phyloP scores from a whole-genome alignment of 2,329 filamentous ascomycete genomes.

The Pestalotiopsis sp. region DNA sequence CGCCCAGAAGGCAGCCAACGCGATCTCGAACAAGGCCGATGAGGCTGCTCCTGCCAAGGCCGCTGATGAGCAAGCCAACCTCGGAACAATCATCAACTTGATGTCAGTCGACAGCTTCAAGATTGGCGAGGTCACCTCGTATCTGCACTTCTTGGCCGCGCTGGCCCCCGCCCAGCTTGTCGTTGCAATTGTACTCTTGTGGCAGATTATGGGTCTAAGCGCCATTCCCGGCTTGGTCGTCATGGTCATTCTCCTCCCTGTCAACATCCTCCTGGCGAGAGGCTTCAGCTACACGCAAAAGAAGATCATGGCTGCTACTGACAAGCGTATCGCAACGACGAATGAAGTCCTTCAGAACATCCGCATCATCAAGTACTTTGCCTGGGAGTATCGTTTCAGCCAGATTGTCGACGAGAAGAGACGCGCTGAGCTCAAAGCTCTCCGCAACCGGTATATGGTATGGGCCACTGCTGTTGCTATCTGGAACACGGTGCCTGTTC shows the following conservation, averaged over 20 bases:
- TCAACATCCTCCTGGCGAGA: slow-evolving; percentile 87
- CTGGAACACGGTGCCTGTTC: slow-evolving; percentile 92
- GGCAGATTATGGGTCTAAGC: slow-evolving; percentile 86
- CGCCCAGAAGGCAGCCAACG: slow-evolving; percentile 40
- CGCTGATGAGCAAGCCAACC: slow-evolving; percentile 75
- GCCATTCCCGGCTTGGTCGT: slow-evolving; percentile 90
- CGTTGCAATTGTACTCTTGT: slow-evolving; percentile 79
- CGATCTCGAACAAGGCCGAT: slow-evolving; percentile 29
- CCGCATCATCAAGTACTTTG: slow-evolving; percentile 98
- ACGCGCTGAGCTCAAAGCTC: slow-evolving; percentile 70
- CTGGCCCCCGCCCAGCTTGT: slow-evolving; percentile 85
- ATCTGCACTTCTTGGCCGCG: slow-evolving; percentile 94
- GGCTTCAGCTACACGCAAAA: slow-evolving; percentile 87
- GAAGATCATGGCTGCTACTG: slow-evolving; percentile 86
- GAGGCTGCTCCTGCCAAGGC: slow-evolving; percentile 35
- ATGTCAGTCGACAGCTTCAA: slow-evolving; percentile 99
- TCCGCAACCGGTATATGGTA: slow-evolving; percentile 82
- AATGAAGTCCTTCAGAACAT: slow-evolving; percentile 98
- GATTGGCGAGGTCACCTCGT: slow-evolving; percentile 90
- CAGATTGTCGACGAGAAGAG: slow-evolving; percentile 88
- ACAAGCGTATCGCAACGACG: slow-evolving; percentile 92
- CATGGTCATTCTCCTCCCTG: slow-evolving; percentile 83
- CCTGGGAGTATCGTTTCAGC: slow-evolving; percentile 92
- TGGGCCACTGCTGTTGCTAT: slow-evolving; percentile 92
- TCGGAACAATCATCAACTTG: slow-evolving; percentile 98